Evolutionary conservation across 768 basidiomycete genomes (phyloP), one percentile per base, ranked within the genome.

Genomic region (Clavulina sp.): DNA sequence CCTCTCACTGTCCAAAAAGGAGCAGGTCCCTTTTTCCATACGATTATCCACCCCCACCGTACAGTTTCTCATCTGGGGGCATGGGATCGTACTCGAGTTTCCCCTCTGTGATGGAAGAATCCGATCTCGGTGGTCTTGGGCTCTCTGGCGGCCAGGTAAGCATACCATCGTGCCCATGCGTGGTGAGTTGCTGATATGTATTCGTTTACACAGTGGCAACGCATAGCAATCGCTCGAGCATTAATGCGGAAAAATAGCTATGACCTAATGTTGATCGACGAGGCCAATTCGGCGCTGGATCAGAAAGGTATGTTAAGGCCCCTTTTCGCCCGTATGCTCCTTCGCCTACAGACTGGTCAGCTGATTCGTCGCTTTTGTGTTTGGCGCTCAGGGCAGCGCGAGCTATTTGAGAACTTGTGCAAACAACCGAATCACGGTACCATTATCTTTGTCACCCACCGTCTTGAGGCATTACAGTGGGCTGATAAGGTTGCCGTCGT

Each of bases 241-340:
- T 89, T 91, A 60, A 85, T 89, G 81, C 71, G 86, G 54, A 81
- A 83, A n/a, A 46, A 73, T 70, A 59, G 76, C 74, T 60, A 82
- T 76, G 84, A 89, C 64, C 66, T 91, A 13, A 68, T 91, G 30
- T 64, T 91, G 38, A 82, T 91, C 60, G 88, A 92, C 63, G 84
- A 88, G 67, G 84, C 85, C 5, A 55, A 54, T 9, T 48, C 53
- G 6, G 41, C 56, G n/a, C 53, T 56, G 19, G 54, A 56, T 41
- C 33, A 43, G 13, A 32, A 43, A 6, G n/a, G n/a, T n/a, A n/a
- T n/a, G n/a, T n/a, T n/a, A n/a, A n/a, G n/a, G n/a, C n/a, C 46
- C 52, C 29, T 33, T 48, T 29, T 24, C 48, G 30, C 46, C 29
- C n/a, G 32, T 53, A 19, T 53, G 48, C 48, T 24, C 30, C 16